A percentile compares a stretch with the other conserved stretches of the same genome.
Conservation (phyloP, 2,329 filamentous ascomycete species). For the Phaeosphaeriaceae sp. region DNA sequence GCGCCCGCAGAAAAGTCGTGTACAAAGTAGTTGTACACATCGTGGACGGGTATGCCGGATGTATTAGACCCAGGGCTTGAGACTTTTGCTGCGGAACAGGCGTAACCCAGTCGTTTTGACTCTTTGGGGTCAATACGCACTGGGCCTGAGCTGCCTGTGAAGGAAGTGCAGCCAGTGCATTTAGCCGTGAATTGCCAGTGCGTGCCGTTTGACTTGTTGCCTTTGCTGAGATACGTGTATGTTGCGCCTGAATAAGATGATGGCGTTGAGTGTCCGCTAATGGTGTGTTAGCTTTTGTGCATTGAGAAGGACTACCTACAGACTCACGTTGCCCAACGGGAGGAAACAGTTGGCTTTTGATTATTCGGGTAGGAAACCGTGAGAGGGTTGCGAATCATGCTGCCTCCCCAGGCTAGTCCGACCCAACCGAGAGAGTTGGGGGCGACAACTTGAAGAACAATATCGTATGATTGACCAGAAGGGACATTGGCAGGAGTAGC, state of each 20-base stretch:
- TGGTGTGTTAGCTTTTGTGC: background rate
- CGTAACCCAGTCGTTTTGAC: constrained; percentile 30
- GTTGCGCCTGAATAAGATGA: constrained; percentile 31
- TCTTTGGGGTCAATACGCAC: constrained; percentile 27
- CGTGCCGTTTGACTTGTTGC: constrained; percentile 37
- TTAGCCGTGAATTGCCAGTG: constrained; percentile 42
- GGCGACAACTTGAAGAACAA: constrained; percentile 38
- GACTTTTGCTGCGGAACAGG: constrained; percentile 28
- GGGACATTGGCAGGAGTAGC: constrained; percentile 31
- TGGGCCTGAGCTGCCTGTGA: constrained; percentile 18
- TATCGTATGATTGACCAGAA: constrained; percentile 27
- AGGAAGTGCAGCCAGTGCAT: constrained; percentile 40
- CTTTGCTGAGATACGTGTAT: constrained; percentile 28
- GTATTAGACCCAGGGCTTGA: constrained; percentile 27
- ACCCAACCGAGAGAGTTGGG: constrained; percentile 37
- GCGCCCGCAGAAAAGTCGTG: constrained; percentile 34
- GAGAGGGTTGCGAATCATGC: constrained; percentile 41
- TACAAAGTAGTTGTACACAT: constrained; percentile 37
- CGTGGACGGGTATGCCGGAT: constrained; percentile 32
- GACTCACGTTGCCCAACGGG: constrained; percentile 41
- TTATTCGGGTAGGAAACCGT: constrained; percentile 39
- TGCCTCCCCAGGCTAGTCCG: constrained; percentile 40
- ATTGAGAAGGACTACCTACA: too few species aligned
- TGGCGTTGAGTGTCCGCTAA: constrained; percentile 33
- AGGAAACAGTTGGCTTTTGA: constrained; percentile 31